Evolutionary conservation across 306 rosid species (phyloP).

Genomic region (Gillenia trifoliata): DNA sequence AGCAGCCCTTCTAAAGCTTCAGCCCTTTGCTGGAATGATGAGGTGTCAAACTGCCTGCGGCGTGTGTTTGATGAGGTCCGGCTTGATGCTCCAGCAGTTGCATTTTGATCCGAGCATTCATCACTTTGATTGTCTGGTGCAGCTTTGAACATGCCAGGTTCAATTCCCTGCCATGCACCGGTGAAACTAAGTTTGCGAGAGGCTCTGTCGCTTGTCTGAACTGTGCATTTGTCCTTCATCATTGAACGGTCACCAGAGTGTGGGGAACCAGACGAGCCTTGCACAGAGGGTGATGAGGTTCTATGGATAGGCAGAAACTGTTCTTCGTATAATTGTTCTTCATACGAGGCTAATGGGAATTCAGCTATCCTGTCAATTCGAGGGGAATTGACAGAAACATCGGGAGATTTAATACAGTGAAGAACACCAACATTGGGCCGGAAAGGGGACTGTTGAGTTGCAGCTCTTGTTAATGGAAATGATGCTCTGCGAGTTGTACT

Average conservation of each 20-base stretch:
- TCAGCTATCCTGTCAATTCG: slow-evolving; percentile 95
- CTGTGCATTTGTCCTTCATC: slow-evolving; percentile 86
- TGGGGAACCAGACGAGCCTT: slow-evolving; percentile 52
- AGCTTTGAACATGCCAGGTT: slow-evolving; percentile 48
- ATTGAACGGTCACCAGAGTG: slow-evolving; percentile 52
- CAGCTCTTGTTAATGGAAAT: slow-evolving; percentile 56
- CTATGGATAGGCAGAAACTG: slow-evolving; percentile 39
- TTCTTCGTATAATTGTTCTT: slow-evolving; percentile 57
- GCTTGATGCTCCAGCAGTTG: slow-evolving; percentile 95
- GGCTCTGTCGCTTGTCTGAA: slow-evolving; percentile 53
- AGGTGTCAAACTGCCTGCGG: slow-evolving; percentile 63
- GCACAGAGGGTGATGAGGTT: slow-evolving; percentile 41
- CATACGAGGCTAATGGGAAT: slow-evolving; percentile 78
- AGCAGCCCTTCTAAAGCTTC: slow-evolving; percentile 98
- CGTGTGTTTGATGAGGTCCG: slow-evolving; percentile 66
- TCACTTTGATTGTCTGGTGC: slow-evolving; percentile 51
- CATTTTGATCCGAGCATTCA: slow-evolving; percentile 74
- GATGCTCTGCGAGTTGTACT: slow-evolving; percentile 70
- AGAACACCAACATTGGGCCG: slow-evolving; percentile 41
- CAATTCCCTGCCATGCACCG: slow-evolving; percentile 64
- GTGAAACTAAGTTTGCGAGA: slow-evolving; percentile 39
- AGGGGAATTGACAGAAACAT: slow-evolving; percentile 92
- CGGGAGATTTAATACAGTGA: slow-evolving; percentile 58
- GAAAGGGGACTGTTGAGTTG: slow-evolving; percentile 37
- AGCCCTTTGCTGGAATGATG: slow-evolving; percentile 84